Base-by-base conservation (phyloP, 768 basidiomycete genomes). In the Lanmaoa pseudosensibilis region DNA sequence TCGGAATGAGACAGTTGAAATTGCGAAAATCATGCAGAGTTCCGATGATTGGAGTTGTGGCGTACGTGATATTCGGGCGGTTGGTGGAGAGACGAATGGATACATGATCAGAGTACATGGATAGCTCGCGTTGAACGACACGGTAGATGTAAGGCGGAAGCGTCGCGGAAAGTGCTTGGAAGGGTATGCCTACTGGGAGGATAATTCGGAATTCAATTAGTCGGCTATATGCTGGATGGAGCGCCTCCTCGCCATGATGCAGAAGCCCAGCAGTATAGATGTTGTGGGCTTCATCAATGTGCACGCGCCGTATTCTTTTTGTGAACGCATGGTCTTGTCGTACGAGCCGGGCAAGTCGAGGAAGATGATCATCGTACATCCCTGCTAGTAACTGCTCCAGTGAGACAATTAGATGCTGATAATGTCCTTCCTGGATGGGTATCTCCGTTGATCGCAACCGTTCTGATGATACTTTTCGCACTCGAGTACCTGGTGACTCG, bases 231-330 rank as follows among this genome's bases (percentile, higher is more conserved):
- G 37, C 57, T 12, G 59, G 49, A 3, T 18, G 32, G 4, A 55
- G 58, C 3, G 52, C 45, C 8, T 38, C 52, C 10, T 54, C 39
- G 0, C 51, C 47, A 52, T 59, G n/a, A 10, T 49, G 59, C 0
- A 38, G 11, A 13, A 50, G 43, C 1, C 55, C 55, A 15, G 51
- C 59, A 1, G 38, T 50, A 13, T 57, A n/a, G 4, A 59, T 56
- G 8, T 53, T 52, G 30, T 56, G 46, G 2, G 58, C 55, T 34
- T 59, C 50, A 23, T 59, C 50, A 6, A 57, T 11, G 15, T 60
- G 37, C 4, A 56, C 23, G 6, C 11, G 16, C 2, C 12, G 0
- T 2, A 56, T 49, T 19, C 40, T 56, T 13, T 36, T 11, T 0
- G 0, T 10, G 3, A 55, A 58, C 0, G 33, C 3, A 0, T 3